A percentile compares a stretch with the other conserved stretches of the same genome.
Evolutionary conservation across 306 rosid species (phyloP).

Genomic region (Argentina anserina): DNA sequence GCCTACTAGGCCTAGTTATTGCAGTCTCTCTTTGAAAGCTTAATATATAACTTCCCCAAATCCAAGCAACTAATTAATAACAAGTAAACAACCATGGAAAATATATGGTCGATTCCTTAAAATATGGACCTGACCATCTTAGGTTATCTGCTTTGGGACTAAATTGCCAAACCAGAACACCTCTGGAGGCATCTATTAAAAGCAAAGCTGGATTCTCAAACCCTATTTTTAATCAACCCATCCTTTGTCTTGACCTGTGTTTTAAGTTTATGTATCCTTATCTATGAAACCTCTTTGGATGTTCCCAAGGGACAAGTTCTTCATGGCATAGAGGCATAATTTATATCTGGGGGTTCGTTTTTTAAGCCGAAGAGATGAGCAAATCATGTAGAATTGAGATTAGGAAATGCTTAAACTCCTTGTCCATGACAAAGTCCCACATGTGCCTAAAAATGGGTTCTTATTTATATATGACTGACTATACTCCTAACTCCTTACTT

Average conservation of each 20-base stretch:
- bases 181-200: neutral
- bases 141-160: slow-evolving; percentile 24
- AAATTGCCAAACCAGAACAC: slow-evolving; percentile 4
- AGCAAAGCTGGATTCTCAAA: neutral
- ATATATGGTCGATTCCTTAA: slow-evolving; percentile 16
- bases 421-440: slow-evolving; percentile 27
- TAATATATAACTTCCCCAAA: neutral
- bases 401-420: slow-evolving; percentile 21
- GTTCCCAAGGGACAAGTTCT: slow-evolving; percentile 37
- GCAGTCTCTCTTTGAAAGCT: neutral
- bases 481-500: slow-evolving; percentile 1
- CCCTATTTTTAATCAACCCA: slow-evolving; percentile 20
- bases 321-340: slow-evolving; percentile 32
- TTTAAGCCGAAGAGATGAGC: slow-evolving; percentile 15
- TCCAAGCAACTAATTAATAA: neutral
- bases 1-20: neutral
- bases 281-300: slow-evolving; percentile 27
- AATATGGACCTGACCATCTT: slow-evolving; percentile 7
- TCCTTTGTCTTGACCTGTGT: slow-evolving; percentile 37
- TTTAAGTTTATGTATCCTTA: slow-evolving; percentile 17
- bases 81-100: slow-evolving; percentile 5
- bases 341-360: slow-evolving; percentile 11
- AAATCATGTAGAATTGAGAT: slow-evolving; percentile 19
- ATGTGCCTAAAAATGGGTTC: slow-evolving; percentile 11
- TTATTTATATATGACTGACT: slow-evolving; percentile 4